A percentile compares a stretch with the other conserved stretches of the same genome.
These are phyloP conservation scores for Echinosophora koreensis DNA, from an alignment of 306 rosid species.

Conservation along the genomic window DNA sequence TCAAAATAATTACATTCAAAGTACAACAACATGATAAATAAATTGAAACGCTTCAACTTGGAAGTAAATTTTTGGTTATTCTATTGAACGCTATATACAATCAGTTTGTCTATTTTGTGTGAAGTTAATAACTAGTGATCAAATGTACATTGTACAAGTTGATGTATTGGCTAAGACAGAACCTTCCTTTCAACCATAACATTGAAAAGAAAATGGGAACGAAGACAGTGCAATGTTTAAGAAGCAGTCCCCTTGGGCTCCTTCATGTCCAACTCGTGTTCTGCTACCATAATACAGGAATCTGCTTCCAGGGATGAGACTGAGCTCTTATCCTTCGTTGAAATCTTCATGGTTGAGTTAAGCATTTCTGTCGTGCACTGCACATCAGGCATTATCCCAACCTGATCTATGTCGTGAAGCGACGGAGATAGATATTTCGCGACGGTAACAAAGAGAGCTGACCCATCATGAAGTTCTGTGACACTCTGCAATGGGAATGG, in stretches of 20 bases:
- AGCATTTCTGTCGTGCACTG: slow-evolving; percentile 94
- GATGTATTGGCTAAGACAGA: slow-evolving; percentile 30
- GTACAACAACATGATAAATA: slow-evolving; percentile 15
- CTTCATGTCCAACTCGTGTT: slow-evolving; percentile 80
- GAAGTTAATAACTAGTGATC: slow-evolving; percentile 8
- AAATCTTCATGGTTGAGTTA: slow-evolving; percentile 55
- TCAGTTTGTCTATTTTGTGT: slow-evolving; percentile 38
- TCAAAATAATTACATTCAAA: background rate
- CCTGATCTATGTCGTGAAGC: slow-evolving; percentile 93
- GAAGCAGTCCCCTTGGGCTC: slow-evolving; percentile 91
- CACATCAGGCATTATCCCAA: slow-evolving; percentile 88
- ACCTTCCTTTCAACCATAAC: slow-evolving; percentile 48
- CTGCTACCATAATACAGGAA: slow-evolving; percentile 94
- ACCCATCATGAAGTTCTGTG: slow-evolving; percentile 92
- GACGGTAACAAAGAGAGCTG: slow-evolving; percentile 90
- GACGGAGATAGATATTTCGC: slow-evolving; percentile 95
- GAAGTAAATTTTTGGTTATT: slow-evolving; percentile 39
- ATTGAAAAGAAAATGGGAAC: slow-evolving; percentile 39
- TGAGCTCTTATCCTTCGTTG: slow-evolving; percentile 58
- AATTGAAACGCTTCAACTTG: slow-evolving; percentile 20
- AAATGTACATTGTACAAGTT: slow-evolving; percentile 36
- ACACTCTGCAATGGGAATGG: slow-evolving; percentile 70
- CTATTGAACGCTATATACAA: slow-evolving; percentile 48
- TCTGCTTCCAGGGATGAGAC: slow-evolving; percentile 81
- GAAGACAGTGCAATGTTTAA: slow-evolving; percentile 43